Evolutionary conservation across 371 early-diverging fungal species (phyloP).

Genomic region (Rhizopus delemar): DNA sequence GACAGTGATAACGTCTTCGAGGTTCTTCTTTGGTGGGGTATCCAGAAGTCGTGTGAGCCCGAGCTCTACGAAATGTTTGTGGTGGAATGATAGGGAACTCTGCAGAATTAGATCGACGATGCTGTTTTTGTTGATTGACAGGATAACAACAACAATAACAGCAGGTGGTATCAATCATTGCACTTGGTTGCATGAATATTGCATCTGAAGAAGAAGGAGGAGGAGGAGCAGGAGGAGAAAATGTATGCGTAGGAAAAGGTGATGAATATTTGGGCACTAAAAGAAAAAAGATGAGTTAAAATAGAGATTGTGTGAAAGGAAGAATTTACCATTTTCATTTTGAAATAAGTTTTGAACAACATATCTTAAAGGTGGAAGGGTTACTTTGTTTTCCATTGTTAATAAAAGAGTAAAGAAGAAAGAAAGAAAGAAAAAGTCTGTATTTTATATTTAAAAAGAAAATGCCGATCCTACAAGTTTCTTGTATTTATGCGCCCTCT

Average conservation of each 20-base stretch:
- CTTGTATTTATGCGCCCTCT: not conserved
- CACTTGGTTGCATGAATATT: not conserved
- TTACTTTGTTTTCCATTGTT: constrained; percentile 19
- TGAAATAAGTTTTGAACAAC: constrained; percentile 20
- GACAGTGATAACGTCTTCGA: constrained; percentile 27
- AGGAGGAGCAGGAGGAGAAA: constrained; percentile 4
- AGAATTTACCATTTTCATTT: constrained; percentile 3
- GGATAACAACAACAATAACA: constrained; percentile 8
- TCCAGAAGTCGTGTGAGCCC: constrained; percentile 34
- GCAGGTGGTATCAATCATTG: not conserved
- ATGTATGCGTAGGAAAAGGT: constrained; percentile 9
- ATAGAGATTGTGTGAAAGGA: not conserved
- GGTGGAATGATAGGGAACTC: constrained; percentile 3
- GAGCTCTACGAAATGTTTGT: constrained; percentile 12
- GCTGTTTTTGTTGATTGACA: constrained; percentile 1
- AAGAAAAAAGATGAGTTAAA: not conserved
- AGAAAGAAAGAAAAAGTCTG: constrained; percentile 2
- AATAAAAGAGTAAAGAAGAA: constrained; percentile 9
- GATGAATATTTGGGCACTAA: constrained; percentile 1
- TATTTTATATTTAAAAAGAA: not conserved
- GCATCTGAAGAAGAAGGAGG: constrained; percentile 6
- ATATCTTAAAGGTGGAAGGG: constrained; percentile 24
- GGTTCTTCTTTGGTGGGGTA: constrained; percentile 19
- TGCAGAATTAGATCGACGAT: constrained; percentile 28
- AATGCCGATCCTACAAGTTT: not conserved